phyloP scores from a whole-genome alignment of 2,329 filamentous ascomycete species.

The Cercospora brassicicola region DNA sequence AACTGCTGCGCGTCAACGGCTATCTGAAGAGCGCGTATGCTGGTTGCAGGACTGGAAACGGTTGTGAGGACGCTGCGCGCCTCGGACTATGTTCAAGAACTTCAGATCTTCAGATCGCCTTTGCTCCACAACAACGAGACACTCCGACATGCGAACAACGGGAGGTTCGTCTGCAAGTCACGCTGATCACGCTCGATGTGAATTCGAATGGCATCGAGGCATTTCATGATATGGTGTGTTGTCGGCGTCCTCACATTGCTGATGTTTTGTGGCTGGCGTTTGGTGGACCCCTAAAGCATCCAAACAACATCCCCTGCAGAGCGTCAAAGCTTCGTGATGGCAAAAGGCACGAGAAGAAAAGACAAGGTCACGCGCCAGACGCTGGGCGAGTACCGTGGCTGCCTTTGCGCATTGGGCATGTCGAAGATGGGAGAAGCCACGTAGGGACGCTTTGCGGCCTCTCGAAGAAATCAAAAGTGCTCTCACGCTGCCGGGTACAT shows the following conservation, averaged over 20 bases:
- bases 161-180: background rate
- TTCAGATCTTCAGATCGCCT: background rate
- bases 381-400: background rate
- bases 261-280: background rate
- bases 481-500: background rate
- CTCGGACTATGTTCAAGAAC: background rate
- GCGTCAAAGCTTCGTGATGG: background rate
- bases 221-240: background rate
- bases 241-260: background rate
- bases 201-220: background rate
- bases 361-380: background rate
- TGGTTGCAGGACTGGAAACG: background rate
- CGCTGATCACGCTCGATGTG: background rate
- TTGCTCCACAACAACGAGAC: background rate
- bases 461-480: background rate
- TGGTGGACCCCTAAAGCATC: background rate
- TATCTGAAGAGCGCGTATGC: background rate
- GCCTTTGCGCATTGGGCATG: background rate
- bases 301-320: background rate
- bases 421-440: background rate
- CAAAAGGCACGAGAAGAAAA: background rate
- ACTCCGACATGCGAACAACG: background rate
- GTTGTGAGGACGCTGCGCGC: background rate
- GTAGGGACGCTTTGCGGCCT: background rate
- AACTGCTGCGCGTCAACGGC: background rate